Evolutionary conservation across 805 yeast genomes (phyloP), one percentile per base, ranked within the genome.

Genomic region (Maudiozyma saulgeensis): DNA sequence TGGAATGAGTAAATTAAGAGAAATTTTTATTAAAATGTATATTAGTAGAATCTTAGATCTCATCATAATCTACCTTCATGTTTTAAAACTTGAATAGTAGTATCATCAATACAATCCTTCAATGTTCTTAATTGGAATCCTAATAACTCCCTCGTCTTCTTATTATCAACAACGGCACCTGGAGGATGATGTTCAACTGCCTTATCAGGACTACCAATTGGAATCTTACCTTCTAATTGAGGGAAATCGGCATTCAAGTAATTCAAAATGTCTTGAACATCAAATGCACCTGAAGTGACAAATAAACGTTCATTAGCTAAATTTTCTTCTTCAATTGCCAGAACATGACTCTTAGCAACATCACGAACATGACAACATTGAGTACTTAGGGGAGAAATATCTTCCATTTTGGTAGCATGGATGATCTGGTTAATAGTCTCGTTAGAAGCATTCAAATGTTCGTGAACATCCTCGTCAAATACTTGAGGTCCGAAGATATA

Each of bases 311-410:
- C 52, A 13, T 67, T 68, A 37, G 54, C 41, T 47, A 56, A 53
- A 26, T 68, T 63, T 34, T 61, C 61, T 49, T 62, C 66, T 53
- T 72, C 74, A 49, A 77, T 68, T 2, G 82, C 80, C 16, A 59
- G 54, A 13, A 77, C 57, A 57, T 81, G 87, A 7, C 81, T 78
- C 47, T 57, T 58, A 6, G 85, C 84, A 40, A 76, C 81, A 57
- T 81, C 85, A 56, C 83, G 70, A 6, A 80, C 84, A 59, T 80
- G 83, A 32, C 76, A 68, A 45, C 59, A 69, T 19, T 41, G 18
- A 39, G 42, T 23, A 6, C 13, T 18, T 9, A 19, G 25, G 11
- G 42, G 42, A n/a, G 15, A 6, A 19, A 39, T 39, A 39, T 39
- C 42, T 39, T 39, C 42, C n/a, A 19, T 6, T 23, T 39, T 39